These are phyloP conservation scores for Leishmania tarentolae DNA, from an alignment of 208 protist genomes.

Conservation along the genomic window DNA sequence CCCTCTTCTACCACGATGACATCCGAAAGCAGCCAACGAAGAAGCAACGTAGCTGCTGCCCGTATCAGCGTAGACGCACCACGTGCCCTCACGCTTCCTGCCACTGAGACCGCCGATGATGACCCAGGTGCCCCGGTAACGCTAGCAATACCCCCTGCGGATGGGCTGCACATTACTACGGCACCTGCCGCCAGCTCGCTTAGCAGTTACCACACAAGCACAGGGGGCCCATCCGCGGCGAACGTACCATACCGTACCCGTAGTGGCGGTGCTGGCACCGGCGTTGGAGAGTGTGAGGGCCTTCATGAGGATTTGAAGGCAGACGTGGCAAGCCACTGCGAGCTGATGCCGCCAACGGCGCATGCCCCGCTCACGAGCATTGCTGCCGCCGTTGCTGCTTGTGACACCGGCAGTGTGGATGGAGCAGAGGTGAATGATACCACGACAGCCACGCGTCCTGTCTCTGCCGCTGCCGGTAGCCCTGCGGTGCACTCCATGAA, in stretches of 20 bases:
- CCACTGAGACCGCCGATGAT: background rate
- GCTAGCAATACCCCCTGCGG: background rate
- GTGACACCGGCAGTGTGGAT: background rate
- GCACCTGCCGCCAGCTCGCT: background rate
- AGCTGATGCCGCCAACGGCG: constrained; percentile 1
- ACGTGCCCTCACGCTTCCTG: background rate
- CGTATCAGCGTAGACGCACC: constrained; percentile 1
- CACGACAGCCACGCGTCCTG: background rate
- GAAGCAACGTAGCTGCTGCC: background rate
- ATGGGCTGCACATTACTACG: background rate
- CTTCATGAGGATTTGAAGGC: constrained; percentile 36
- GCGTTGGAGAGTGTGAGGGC: constrained; percentile 31
- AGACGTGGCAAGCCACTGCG: constrained; percentile 28
- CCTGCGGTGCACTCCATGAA: background rate
- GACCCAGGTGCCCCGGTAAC: background rate
- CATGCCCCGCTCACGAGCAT: background rate
- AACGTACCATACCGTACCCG: background rate
- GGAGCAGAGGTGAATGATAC: background rate
- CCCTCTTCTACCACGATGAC: background rate
- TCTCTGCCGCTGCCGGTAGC: background rate
- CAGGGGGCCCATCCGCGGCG: background rate
- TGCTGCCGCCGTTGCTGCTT: background rate
- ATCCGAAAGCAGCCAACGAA: background rate
- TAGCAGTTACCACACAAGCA: background rate
- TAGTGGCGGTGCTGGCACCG: constrained; percentile 11